Evolutionary conservation across 345 rosid genomes (phyloP).

Genomic region (Conringia planisiliqua): DNA sequence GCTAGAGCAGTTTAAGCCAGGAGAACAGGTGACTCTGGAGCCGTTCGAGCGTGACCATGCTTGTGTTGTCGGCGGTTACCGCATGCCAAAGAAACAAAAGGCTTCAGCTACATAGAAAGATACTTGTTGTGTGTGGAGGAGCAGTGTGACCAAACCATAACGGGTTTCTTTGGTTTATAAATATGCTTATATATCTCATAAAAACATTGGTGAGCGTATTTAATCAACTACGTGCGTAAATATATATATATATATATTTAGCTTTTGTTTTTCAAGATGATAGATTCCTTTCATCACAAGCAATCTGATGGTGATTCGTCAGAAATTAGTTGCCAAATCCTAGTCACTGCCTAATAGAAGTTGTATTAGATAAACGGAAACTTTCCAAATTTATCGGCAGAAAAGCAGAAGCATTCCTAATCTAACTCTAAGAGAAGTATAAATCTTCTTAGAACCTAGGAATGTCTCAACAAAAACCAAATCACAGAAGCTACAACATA

Average conservation of each 20-base stretch:
- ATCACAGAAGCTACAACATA: neutral
- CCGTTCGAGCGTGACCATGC: conserved; percentile 98
- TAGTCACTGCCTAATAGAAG: too few relatives aligned
- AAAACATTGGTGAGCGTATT: neutral
- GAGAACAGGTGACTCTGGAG: conserved; percentile 88
- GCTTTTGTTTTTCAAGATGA: neutral
- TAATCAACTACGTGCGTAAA: neutral
- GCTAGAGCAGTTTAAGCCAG: conserved; percentile 83
- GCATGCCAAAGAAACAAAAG: conserved; percentile 83
- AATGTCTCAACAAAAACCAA: neutral
- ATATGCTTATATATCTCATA: neutral
- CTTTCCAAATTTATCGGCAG: neutral
- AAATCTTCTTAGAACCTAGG: neutral
- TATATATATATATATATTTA: too few relatives aligned
- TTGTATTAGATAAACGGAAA: neutral
- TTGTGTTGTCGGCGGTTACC: conserved; percentile 84
- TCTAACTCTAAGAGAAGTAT: neutral
- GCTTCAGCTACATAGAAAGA: conserved; percentile 22
- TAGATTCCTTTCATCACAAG: neutral
- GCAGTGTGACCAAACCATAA: neutral
- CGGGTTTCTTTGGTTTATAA: neutral
- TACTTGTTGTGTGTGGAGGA: neutral
- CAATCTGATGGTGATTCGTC: too few relatives aligned
- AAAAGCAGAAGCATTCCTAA: neutral
- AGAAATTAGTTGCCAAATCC: too few relatives aligned